A percentile compares a stretch with the other conserved stretches of the same genome.
phyloP scores from a whole-genome alignment of 192 early-diverging fungal species.

The Neocallimastix lanati region DNA sequence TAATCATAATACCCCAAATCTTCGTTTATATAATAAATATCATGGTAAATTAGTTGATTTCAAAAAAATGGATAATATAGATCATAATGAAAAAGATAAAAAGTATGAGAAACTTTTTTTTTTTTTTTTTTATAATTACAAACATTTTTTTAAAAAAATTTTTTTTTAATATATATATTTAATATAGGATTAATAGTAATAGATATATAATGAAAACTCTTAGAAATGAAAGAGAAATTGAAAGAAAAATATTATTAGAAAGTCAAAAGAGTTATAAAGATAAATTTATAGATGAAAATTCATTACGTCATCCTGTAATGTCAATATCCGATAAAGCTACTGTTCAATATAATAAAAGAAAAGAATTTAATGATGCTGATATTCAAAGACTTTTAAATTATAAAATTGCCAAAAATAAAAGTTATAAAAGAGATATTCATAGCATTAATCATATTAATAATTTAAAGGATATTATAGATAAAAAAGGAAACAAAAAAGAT shows the following conservation, averaged over 20 bases:
- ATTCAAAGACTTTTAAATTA: background rate
- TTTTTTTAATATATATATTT: background rate
- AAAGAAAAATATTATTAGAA: background rate
- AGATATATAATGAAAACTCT: background rate
- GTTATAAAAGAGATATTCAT: background rate
- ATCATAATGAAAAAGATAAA: background rate
- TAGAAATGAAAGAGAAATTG: background rate
- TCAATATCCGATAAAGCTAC: background rate
- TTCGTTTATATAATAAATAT: background rate
- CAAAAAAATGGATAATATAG: background rate
- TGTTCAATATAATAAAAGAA: background rate
- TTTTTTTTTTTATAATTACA: too few species aligned
- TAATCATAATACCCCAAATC: background rate
- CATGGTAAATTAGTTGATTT: background rate
- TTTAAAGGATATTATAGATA: background rate
- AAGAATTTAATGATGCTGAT: background rate
- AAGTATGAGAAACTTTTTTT: background rate
- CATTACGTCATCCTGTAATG: background rate
- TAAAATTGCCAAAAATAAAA: background rate
- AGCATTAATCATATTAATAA: background rate
- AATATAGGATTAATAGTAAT: background rate
- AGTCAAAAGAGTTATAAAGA: background rate
- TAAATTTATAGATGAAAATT: background rate
- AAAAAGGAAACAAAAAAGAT: background rate
- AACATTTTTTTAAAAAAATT: too few species aligned